These are phyloP conservation scores for Lasiosphaeria miniovina DNA, from an alignment of 495 filamentous ascomycete species.

Conservation along the genomic window DNA sequence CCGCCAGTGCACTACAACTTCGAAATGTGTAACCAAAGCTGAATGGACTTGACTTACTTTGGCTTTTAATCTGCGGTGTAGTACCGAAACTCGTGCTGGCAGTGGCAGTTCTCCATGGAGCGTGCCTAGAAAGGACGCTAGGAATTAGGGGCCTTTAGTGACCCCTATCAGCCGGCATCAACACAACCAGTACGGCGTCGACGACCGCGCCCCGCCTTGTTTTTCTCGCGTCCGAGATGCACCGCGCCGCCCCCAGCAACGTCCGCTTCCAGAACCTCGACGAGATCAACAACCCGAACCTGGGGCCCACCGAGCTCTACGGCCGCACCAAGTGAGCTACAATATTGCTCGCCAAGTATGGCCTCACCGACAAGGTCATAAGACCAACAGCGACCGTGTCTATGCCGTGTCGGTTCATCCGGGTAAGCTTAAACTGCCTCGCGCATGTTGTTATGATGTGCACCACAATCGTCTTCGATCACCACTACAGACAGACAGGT, in stretches of 20 bases:
- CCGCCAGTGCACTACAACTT: too few relatives aligned
- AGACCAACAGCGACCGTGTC: conserved; percentile 39
- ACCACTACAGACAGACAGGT: conserved; percentile 24
- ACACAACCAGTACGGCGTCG: conserved; percentile 42
- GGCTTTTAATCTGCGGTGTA: too few relatives aligned
- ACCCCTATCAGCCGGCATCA: conserved; percentile 44
- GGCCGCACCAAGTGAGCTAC: conserved; percentile 54
- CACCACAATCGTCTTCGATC: neutral
- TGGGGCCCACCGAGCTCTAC: conserved; percentile 54
- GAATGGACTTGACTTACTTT: too few relatives aligned
- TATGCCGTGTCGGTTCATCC: conserved; percentile 44
- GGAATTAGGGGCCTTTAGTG: too few relatives aligned
- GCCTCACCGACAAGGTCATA: conserved; percentile 40
- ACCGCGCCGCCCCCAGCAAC: conserved; percentile 43
- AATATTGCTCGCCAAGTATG: conserved; percentile 50
- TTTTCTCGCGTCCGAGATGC: conserved; percentile 54
- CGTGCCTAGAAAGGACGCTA: too few relatives aligned
- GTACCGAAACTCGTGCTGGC: too few relatives aligned
- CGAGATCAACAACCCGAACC: conserved; percentile 53
- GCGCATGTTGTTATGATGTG: too few relatives aligned
- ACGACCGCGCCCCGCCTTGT: conserved; percentile 43
- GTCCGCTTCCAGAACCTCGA: conserved; percentile 45
- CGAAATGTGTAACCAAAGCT: too few relatives aligned
- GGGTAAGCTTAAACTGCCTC: conserved; percentile 23
- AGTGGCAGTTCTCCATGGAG: too few relatives aligned